phyloP scores from a whole-genome alignment of 768 basidiomycete genomes.

The Megacollybia marginata region DNA sequence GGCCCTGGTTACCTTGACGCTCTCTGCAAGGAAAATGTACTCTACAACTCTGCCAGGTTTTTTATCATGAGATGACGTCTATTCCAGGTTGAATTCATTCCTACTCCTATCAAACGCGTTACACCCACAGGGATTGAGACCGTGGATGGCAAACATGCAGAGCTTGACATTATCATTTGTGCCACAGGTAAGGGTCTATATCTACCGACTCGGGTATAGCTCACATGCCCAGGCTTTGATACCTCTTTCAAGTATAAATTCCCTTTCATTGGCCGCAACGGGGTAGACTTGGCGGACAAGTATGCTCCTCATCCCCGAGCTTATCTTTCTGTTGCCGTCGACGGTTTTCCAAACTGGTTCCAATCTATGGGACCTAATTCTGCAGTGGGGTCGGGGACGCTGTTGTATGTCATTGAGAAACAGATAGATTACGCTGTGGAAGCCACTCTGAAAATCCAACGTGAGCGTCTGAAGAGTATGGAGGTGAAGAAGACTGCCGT shows the following conservation, averaged over 20 bases:
- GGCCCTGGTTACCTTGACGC: slow-evolving; percentile 66
- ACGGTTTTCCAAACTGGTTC: slow-evolving; percentile 70
- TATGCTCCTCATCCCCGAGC: slow-evolving; percentile 48
- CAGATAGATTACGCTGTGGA: slow-evolving; percentile 51
- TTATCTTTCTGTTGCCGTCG: slow-evolving; percentile 51
- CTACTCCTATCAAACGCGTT: slow-evolving; percentile 42
- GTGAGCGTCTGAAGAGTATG: slow-evolving; percentile 55
- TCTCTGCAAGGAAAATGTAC: slow-evolving; percentile 53
- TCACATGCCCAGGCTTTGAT: slow-evolving; percentile 38
- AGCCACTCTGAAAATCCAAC: slow-evolving; percentile 51
- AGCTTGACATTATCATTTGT: slow-evolving; percentile 54
- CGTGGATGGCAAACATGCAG: slow-evolving; percentile 42
- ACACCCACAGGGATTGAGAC: slow-evolving; percentile 51
- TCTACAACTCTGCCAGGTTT: slow-evolving; percentile 1
- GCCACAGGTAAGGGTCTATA: slow-evolving; percentile 42
- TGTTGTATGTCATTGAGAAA: slow-evolving; percentile 48
- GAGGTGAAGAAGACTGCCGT: slow-evolving; percentile 54
- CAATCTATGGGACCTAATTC: slow-evolving; percentile 50
- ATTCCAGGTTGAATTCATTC: slow-evolving; percentile 43
- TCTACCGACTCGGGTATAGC: neutral
- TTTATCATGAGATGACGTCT: neutral
- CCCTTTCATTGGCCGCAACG: slow-evolving; percentile 46
- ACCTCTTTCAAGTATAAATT: slow-evolving; percentile 40
- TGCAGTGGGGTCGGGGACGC: slow-evolving; percentile 43
- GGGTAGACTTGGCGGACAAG: slow-evolving; percentile 43